phyloP scores from a whole-genome alignment of 1,284 basidiomycete genomes.

The Fomes fomentarius region DNA sequence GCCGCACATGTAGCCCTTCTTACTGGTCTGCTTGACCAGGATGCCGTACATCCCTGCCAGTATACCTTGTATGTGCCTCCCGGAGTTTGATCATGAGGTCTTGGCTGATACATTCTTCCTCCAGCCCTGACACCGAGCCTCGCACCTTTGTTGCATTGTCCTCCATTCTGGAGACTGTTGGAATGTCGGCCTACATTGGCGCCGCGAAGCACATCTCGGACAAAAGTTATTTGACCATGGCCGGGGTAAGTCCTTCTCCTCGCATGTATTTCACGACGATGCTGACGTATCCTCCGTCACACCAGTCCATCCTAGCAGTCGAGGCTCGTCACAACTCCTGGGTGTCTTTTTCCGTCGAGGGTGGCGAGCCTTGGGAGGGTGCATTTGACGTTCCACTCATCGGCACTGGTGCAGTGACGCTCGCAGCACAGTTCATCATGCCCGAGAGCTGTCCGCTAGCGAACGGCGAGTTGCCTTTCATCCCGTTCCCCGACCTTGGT shows the following conservation, averaged over 20 bases:
- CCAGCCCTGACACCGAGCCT: slow-evolving; percentile 51
- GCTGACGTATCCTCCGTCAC: no score
- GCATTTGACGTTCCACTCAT: slow-evolving; percentile 56
- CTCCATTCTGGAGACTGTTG: slow-evolving; percentile 54
- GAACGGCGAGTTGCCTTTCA: slow-evolving; percentile 44
- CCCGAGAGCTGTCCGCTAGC: slow-evolving; percentile 38
- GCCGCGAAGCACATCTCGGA: slow-evolving; percentile 34
- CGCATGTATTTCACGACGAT: no score
- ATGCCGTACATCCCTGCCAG: neutral
- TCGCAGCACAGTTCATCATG: slow-evolving; percentile 27
- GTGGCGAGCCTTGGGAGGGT: slow-evolving; percentile 55
- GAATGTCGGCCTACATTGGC: slow-evolving; percentile 46
- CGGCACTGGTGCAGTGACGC: slow-evolving; percentile 41
- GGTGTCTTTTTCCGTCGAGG: slow-evolving; percentile 49
- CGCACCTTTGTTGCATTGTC: slow-evolving; percentile 54
- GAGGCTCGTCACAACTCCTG: slow-evolving; percentile 55
- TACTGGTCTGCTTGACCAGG: neutral
- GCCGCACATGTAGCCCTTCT: neutral
- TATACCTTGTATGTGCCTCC: neutral
- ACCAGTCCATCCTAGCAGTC: slow-evolving; percentile 43
- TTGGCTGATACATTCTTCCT: no score
- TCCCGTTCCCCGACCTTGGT: slow-evolving; percentile 40
- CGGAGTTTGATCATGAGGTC: no score
- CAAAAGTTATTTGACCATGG: slow-evolving; percentile 1
- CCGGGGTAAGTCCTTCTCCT: slow-evolving; percentile 1